Percentiles rank a stretch among this genome's conserved stretches.
Evolutionary conservation across 2,329 filamentous ascomycete species (phyloP).

Genomic region (Fonsecaea pedrosoi): DNA sequence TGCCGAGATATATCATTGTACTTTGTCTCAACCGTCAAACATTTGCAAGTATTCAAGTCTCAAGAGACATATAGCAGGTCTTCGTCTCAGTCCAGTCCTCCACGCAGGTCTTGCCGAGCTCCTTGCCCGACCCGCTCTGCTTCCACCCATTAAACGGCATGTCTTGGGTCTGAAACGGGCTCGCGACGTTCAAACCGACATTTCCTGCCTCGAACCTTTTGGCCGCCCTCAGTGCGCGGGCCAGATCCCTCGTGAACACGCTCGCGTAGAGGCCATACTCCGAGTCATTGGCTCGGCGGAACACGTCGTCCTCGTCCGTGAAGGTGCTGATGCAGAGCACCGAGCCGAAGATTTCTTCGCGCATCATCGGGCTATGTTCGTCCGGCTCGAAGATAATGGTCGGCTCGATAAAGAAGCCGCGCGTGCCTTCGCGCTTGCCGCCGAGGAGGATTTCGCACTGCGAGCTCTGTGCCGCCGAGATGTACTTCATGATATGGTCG

Average conservation of each 20-base stretch:
- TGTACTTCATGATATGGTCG: too few species aligned
- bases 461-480: slow-evolving; percentile 35
- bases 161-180: slow-evolving; percentile 47
- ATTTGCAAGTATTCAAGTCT: too few species aligned
- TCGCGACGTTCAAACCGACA: slow-evolving; percentile 53
- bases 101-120: slow-evolving; percentile 48
- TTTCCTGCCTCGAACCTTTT: slow-evolving; percentile 50
- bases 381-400: slow-evolving; percentile 47
- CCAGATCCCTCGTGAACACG: slow-evolving; percentile 50
- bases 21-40: too few species aligned
- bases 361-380: slow-evolving; percentile 45
- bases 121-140: slow-evolving; percentile 57
- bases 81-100: slow-evolving; percentile 22
- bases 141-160: slow-evolving; percentile 53
- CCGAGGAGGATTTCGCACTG: slow-evolving; percentile 45
- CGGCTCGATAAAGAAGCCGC: slow-evolving; percentile 30
- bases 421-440: too few species aligned
- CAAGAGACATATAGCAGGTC: neutral
- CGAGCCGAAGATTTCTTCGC: slow-evolving; percentile 54
- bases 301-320: slow-evolving; percentile 48
- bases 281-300: slow-evolving; percentile 48
- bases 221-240: slow-evolving; percentile 49
- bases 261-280: slow-evolving; percentile 49
- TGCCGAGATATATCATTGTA: too few species aligned
- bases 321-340: slow-evolving; percentile 49